Percentiles rank a stretch among this genome's conserved stretches.
Conservation (phyloP, 73 alveolate species). For the Paramecium tetraurelia region DNA sequence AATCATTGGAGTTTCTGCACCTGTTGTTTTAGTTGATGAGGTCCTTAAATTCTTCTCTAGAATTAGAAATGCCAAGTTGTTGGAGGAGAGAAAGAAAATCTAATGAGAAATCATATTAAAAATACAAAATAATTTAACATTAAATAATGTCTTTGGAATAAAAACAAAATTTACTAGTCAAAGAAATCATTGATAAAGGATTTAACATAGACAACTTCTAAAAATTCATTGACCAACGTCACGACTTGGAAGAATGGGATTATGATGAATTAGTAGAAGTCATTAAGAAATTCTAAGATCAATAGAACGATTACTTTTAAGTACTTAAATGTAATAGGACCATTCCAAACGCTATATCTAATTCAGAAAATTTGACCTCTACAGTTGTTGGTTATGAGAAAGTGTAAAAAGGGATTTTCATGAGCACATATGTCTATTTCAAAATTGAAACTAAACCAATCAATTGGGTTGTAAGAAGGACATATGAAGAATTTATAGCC, state of each 20-base stretch:
- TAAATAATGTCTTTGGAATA: not conserved
- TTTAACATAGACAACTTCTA: not conserved
- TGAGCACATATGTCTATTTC: not conserved
- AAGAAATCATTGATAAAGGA: not conserved
- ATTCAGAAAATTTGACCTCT: not conserved
- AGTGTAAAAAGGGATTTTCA: not conserved
- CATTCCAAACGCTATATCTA: not conserved
- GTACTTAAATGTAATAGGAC: not conserved
- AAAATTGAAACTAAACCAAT: slow-evolving; percentile 14
- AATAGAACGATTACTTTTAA: not conserved
- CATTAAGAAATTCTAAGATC: not conserved
- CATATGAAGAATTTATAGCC: not conserved
- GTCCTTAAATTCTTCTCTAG: slow-evolving; percentile 84
- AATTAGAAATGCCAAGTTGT: slow-evolving; percentile 56
- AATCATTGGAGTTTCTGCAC: slow-evolving; percentile 79
- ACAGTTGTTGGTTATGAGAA: not conserved
- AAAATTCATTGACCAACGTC: not conserved
- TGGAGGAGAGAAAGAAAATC: slow-evolving; percentile 54
- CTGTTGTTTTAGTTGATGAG: slow-evolving; percentile 85
- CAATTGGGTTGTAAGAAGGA: not conserved
- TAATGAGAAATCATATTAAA: not conserved
- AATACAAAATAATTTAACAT: not conserved
- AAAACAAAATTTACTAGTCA: not conserved
- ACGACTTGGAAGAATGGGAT: not conserved
- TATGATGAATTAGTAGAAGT: not conserved